These are phyloP conservation scores for Orbilia ellipsospora DNA, from an alignment of 2,329 filamentous ascomycete genomes.

Conservation along the genomic window DNA sequence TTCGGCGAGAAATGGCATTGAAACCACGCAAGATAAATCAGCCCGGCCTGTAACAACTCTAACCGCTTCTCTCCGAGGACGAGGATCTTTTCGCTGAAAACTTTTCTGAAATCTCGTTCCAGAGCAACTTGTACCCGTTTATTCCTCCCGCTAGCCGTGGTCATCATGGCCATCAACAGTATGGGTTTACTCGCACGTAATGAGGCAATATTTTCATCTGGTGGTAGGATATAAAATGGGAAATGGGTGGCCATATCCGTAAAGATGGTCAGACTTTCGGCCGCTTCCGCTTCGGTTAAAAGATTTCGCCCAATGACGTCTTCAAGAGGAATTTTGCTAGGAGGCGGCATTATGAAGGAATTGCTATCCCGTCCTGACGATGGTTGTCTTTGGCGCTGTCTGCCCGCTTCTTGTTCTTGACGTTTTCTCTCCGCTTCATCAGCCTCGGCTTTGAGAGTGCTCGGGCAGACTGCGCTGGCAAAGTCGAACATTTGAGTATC, in stretches of 20 bases:
- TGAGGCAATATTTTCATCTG: conserved; percentile 64
- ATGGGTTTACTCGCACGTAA: conserved; percentile 67
- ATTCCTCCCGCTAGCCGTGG: conserved; percentile 67
- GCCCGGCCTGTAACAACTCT: conserved; percentile 69
- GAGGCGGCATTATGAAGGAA: conserved; percentile 24
- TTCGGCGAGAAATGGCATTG: conserved; percentile 60
- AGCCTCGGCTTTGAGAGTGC: conserved; percentile 23
- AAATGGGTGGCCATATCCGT: conserved; percentile 63
- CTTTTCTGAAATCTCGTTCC: conserved; percentile 70
- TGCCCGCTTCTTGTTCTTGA: conserved; percentile 11
- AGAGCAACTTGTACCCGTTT: conserved; percentile 68
- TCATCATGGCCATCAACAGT: conserved; percentile 68
- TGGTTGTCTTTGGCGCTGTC: background rate
- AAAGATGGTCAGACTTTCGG: conserved; percentile 65
- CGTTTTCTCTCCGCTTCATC: conserved; percentile 8
- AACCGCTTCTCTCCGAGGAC: conserved; percentile 69
- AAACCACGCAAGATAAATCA: conserved; percentile 71
- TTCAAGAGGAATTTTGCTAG: conserved; percentile 22
- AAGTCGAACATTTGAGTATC: conserved; percentile 36
- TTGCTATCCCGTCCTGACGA: conserved; percentile 2
- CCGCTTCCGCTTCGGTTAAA: conserved; percentile 63
- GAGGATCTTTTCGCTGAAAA: conserved; percentile 70
- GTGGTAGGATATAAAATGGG: conserved; percentile 64
- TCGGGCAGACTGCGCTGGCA: conserved; percentile 21
- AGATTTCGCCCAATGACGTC: conserved; percentile 42